These are phyloP conservation scores for Phyllachora maydis DNA, from an alignment of 2,329 filamentous ascomycete species.

Conservation along the genomic window DNA sequence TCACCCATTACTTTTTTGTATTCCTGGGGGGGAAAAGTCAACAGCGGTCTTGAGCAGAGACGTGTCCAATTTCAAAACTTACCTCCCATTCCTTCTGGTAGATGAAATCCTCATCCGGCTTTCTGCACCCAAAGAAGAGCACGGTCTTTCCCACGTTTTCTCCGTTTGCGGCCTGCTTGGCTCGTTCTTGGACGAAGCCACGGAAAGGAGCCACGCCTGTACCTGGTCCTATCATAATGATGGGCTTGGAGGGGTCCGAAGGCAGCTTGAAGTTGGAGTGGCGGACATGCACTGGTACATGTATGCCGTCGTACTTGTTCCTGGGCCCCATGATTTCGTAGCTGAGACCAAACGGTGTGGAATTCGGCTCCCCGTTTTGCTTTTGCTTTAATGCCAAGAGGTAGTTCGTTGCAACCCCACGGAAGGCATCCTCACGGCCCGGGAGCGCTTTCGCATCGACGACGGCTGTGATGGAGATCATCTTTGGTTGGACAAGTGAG, in stretches of 20 bases:
- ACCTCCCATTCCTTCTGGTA: slow-evolving; percentile 88
- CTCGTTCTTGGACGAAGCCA: slow-evolving; percentile 84
- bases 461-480: slow-evolving; percentile 86
- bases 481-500: slow-evolving; percentile 79
- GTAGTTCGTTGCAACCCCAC: slow-evolving; percentile 94
- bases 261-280: slow-evolving; percentile 99
- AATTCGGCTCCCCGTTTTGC: slow-evolving; percentile 71
- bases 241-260: slow-evolving; percentile 78
- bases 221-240: slow-evolving; percentile 92
- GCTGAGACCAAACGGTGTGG: slow-evolving; percentile 63
- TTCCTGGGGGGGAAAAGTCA: no score
- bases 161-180: slow-evolving; percentile 60
- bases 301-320: slow-evolving; percentile 93
- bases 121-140: slow-evolving; percentile 91
- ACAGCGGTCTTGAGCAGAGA: slow-evolving; percentile 3
- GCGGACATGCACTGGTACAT: slow-evolving; percentile 85
- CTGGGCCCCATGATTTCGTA: slow-evolving; percentile 78
- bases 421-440: slow-evolving; percentile 58
- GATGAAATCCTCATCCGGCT: slow-evolving; percentile 71
- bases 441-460: slow-evolving; percentile 70
- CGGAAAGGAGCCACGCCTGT: slow-evolving; percentile 95
- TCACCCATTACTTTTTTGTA: slow-evolving; percentile 71
- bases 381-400: slow-evolving; percentile 88
- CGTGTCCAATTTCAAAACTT: slow-evolving; percentile 18
- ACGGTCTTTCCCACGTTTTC: slow-evolving; percentile 71